These are phyloP conservation scores for Cercophora newfieldiana DNA, from an alignment of 495 filamentous ascomycete genomes.

Conservation along the genomic window DNA sequence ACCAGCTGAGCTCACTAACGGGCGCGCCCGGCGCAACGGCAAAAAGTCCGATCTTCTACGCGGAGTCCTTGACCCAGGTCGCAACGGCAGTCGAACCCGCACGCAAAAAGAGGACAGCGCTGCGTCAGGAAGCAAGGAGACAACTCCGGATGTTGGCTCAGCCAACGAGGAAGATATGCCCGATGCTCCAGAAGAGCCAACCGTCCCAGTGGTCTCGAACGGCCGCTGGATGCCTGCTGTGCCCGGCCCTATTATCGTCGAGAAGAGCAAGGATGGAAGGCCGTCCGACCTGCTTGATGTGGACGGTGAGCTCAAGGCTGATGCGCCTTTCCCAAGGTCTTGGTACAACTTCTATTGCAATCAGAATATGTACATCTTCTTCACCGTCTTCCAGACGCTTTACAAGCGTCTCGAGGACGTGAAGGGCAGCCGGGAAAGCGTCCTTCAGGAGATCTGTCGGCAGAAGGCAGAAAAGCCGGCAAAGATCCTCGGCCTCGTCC, in stretches of 20 bases:
- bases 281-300: constrained; percentile 41
- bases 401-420: constrained; percentile 80
- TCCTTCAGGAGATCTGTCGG: constrained; percentile 68
- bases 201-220: constrained; percentile 52
- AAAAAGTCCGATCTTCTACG: constrained; percentile 82
- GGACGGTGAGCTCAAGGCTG: constrained; percentile 68
- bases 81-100: constrained; percentile 60
- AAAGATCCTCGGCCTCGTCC: constrained; percentile 70
- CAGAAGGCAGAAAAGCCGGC: constrained; percentile 74
- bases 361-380: constrained; percentile 86
- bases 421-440: constrained; percentile 73
- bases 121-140: constrained; percentile 74
- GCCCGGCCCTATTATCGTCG: constrained; percentile 48
- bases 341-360: constrained; percentile 88
- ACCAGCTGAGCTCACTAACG: constrained; percentile 54
- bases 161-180: constrained; percentile 65
- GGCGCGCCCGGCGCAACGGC: constrained; percentile 65
- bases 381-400: constrained; percentile 84
- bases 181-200: constrained; percentile 49
- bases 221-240: constrained; percentile 55
- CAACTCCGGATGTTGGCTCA: constrained; percentile 78
- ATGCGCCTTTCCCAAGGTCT: constrained; percentile 76
- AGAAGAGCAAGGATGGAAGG: constrained; percentile 38
- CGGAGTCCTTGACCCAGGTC: constrained; percentile 76
- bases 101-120: constrained; percentile 73